Evolutionary conservation across 805 yeast species (phyloP), one percentile per base, ranked within the genome.

Genomic region (Metschnikowia kofuensis): DNA sequence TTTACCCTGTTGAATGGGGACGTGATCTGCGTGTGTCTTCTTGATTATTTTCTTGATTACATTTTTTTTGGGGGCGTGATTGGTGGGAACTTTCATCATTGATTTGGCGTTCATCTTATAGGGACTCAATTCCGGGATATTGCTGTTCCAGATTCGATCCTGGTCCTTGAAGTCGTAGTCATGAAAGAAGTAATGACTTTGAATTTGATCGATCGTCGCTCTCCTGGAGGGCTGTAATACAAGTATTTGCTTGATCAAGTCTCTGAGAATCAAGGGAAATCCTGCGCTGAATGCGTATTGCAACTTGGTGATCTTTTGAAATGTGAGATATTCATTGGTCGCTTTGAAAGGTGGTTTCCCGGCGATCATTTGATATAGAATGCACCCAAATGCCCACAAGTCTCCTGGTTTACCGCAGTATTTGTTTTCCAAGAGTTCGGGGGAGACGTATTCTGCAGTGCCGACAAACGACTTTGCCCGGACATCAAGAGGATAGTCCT

Each of bases 381-480:
- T 75, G 62, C 85, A 80, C 2, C 83, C 85, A 52, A 78, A 70
- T 0, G 85, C 84, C 85, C 85, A 80, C 14, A 80, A 65, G 58
- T 80, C 85, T 21, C 82, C 79, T 0, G 82, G 76, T 53, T 79
- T 79, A 6, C 85, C 84, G 57, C 82, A 77, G 56, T 81, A 84
- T 58, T 85, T 87, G 59, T 79, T 87, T 53, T 84, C 88, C 50
- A 87, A 69, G 35, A 87, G 68, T 59, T 87, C 96, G 0, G 96
- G 95, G 0, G 91, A 84, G 7, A 87, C 91, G 58, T 86, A 86
- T 57, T 86, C 92, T 0, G 92, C 92, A 0, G 92, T 87, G 4
- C 96, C 96, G 29, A 87, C 95, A 68, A 87, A 87, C 0, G 94
- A 87, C 55, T 79, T 84, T 6, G 94, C 90, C 57, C 82, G 75